These are phyloP conservation scores for Acephala macrosclerotiorum DNA, from an alignment of 2,329 filamentous ascomycete species.

Conservation along the genomic window DNA sequence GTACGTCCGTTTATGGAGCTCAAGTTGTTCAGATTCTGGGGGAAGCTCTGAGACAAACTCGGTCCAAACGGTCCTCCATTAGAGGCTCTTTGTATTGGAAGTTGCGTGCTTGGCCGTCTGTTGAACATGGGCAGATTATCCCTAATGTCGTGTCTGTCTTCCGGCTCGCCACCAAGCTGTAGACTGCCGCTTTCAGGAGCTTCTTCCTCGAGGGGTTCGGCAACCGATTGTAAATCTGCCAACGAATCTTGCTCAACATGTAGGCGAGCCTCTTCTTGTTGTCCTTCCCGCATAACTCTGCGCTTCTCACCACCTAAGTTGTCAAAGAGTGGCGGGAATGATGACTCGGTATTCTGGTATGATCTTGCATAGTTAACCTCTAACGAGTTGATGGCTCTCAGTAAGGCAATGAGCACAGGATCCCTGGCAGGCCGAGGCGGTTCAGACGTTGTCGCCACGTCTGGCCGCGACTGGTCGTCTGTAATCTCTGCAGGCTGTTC, in stretches of 20 bases:
- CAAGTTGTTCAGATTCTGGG: constrained; percentile 57
- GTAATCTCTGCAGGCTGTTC: constrained; percentile 18
- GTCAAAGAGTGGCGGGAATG: constrained; percentile 83
- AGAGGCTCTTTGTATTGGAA: constrained; percentile 74
- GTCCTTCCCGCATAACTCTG: constrained; percentile 73
- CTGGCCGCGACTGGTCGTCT: constrained; percentile 7
- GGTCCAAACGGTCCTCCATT: constrained; percentile 61
- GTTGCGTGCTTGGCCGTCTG: constrained; percentile 73
- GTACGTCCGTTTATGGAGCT: constrained; percentile 71
- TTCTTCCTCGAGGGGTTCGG: constrained; percentile 67
- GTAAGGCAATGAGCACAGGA: constrained; percentile 47
- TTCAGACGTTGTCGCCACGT: constrained; percentile 18
- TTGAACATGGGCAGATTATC: constrained; percentile 56
- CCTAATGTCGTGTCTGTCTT: constrained; percentile 71
- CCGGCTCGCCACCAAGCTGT: constrained; percentile 90
- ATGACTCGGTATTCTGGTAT: constrained; percentile 53
- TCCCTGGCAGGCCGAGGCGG: constrained; percentile 33
- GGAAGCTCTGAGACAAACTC: constrained; percentile 56
- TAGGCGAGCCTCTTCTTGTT: constrained; percentile 63
- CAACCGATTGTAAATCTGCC: constrained; percentile 55
- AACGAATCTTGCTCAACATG: constrained; percentile 62
- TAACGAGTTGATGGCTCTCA: constrained; percentile 55
- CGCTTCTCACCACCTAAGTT: constrained; percentile 82
- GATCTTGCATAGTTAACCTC: constrained; percentile 55
- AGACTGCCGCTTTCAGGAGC: constrained; percentile 83